A percentile compares a stretch with the other conserved stretches of the same genome.
Conservation (phyloP, 352 stramenopile species). For the Poterioochromonas sp. region DNA sequence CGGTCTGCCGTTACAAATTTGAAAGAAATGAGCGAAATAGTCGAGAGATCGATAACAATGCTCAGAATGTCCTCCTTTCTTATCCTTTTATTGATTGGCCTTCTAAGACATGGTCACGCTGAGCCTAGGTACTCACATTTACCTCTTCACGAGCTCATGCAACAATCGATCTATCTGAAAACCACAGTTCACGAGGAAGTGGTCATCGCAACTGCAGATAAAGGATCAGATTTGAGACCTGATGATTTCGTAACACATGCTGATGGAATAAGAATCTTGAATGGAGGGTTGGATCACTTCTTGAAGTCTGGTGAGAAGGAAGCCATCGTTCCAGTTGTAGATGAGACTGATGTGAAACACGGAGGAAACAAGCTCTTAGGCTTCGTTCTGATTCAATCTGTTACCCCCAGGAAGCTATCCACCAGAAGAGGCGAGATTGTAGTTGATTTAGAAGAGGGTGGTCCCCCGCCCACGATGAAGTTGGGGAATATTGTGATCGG, state of each 20-base stretch:
- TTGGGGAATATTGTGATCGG: conserved; percentile 20
- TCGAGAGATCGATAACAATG: no score
- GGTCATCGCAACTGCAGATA: not conserved
- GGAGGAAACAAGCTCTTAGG: not conserved
- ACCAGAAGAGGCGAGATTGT: conserved; percentile 1
- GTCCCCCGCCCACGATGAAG: not conserved
- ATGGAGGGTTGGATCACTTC: not conserved
- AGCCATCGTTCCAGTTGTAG: conserved; percentile 18
- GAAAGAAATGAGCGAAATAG: no score
- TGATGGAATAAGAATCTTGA: conserved; percentile 3
- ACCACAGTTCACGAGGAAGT: not conserved
- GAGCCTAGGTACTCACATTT: not conserved
- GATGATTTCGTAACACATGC: conserved; percentile 18
- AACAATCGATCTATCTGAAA: not conserved
- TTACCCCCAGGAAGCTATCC: conserved; percentile 6
- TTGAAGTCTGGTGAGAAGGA: conserved; percentile 11
- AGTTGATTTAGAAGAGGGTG: conserved; percentile 22
- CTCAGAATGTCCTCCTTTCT: no score
- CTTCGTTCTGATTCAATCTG: conserved; percentile 19
- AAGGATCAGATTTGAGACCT: conserved; percentile 5
- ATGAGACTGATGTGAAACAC: conserved; percentile 1
- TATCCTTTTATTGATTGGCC: no score
- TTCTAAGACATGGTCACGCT: no score
- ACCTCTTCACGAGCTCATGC: not conserved
- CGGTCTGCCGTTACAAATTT: no score